Evolutionary conservation across 257 asterid genomes (phyloP), one percentile per base, ranked within the genome.

Genomic region (Solanum arcanum): DNA sequence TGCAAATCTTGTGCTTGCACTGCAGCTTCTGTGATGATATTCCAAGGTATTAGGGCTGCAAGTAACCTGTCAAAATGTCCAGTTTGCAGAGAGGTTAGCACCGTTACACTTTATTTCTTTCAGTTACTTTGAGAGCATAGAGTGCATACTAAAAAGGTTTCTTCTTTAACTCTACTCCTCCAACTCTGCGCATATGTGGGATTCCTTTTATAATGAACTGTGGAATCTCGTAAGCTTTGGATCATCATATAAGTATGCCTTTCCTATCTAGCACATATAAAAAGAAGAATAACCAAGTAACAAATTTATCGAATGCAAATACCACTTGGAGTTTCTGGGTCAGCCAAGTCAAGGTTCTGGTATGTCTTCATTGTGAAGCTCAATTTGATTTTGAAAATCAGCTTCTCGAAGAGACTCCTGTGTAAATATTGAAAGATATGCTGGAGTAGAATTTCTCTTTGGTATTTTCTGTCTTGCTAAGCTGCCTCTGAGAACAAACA

Each of bases 1-100:
- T 95, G 98, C 92, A 95, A 93, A 92, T 90, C 90, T 3, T 95
- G 98, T 87, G 93, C 90, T 83, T 95, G 98, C 91, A 90, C 95
- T 2, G 97, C 98, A 73, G 97, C 98, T 88, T 93, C 94, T 27
- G 98, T 95, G 41, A 92, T 94, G 98, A 91, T 93, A 3, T 93
- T 91, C 83, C 91, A 94, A 86, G 98, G 97, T 76, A 93, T 90
- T 5, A 94, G 92, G 91, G 90, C 94, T 60, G 98, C 98, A 59
- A 84, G 85, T 81, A 39, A 90, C 4, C 92, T 89, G 14, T 91
- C 98, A 39, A 95, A 91, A 89, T 95, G 98, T 87, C 97, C 98
- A 3, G 86, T 93, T 33, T 95, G 98, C 91, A 93, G 98, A 82
- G 97, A 95, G 98, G 98, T 94, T 56, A 87, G 88, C 49, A 35